Evolutionary conservation across 257 asterid genomes (phyloP), one percentile per base, ranked within the genome.

Genomic region (Forsythia viridissima): DNA sequence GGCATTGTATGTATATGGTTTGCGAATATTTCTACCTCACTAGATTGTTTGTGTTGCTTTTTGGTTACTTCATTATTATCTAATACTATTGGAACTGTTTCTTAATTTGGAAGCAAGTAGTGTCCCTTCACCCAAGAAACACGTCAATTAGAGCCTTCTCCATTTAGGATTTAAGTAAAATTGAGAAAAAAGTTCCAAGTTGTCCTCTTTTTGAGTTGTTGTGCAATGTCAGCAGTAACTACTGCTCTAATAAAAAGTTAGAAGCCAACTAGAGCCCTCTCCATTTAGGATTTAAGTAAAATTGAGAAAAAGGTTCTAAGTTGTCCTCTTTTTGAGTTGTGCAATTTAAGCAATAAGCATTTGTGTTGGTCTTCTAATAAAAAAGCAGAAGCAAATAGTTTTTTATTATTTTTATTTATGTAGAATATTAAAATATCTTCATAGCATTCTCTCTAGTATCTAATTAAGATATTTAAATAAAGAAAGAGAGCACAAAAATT

Each of bases 1-100:
- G 92, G 93, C 83, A 87, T 95, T 81, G 99, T 94, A 88, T 3
- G 97, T 86, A 68, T 63, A 76, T 71, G 74, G 24, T 71, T 48
- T 13, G 67, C 59, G 9, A 61, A 82, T 74, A 39, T n/a, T 39
- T 55, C 46, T 15, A 20, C 41, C 72, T 8, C 36, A 16, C 12
- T 74, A 44, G 1, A 42, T 38, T 72, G 34, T 40, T 61, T 72
- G 38, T 69, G 34, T 76, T 69, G 57, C 24, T 8, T 55, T 18
- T 55, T 55, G 55, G 63, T 65, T 4, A 13, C 74, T 63, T 55
- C 44, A 70, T 40, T 74, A 36, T 71, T 44, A 20, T 38, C 13
- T 30, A 76, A 59, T 65, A 51, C 7, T 16, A 9, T 55, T 46
- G 55, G 55, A 13, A 46, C 55, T 72, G 73, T 61, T 68, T 37